phyloP scores from a whole-genome alignment of 1,139 yeast genomes.

The Taiozyma onychis region DNA sequence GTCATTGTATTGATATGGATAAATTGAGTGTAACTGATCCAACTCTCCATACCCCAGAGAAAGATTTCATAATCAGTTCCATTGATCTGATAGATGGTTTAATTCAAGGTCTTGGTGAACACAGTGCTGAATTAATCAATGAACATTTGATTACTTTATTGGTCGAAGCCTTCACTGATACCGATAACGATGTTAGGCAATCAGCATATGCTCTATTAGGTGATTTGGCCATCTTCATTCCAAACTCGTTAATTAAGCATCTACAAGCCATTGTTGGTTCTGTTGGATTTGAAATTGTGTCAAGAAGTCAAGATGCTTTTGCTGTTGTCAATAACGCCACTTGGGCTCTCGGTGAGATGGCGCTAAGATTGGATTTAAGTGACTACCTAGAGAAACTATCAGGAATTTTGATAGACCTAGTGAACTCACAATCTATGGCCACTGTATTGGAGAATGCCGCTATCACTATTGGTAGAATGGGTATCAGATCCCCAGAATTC shows the following conservation, averaged over 20 bases:
- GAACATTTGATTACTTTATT: conserved; percentile 53
- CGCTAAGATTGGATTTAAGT: conserved; percentile 54
- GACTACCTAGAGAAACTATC: conserved; percentile 61
- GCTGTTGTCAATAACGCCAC: conserved; percentile 84
- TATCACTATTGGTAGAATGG: conserved; percentile 90
- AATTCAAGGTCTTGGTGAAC: conserved; percentile 77
- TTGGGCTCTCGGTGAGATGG: conserved; percentile 90
- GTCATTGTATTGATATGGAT: conserved; percentile 63
- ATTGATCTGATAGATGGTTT: conserved; percentile 88
- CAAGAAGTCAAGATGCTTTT: conserved; percentile 42
- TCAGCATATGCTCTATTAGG: conserved; percentile 88
- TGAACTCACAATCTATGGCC: conserved; percentile 47
- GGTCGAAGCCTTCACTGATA: conserved; percentile 69
- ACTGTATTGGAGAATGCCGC: conserved; percentile 84
- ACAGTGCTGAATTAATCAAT: conserved; percentile 53
- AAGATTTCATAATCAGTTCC: conserved; percentile 85
- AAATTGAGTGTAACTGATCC: conserved; percentile 65
- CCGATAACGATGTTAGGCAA: conserved; percentile 82
- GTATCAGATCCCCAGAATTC: conserved; percentile 55
- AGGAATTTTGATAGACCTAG: conserved; percentile 56
- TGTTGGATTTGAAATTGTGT: conserved; percentile 61
- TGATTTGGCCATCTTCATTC: conserved; percentile 67
- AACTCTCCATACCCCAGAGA: conserved; percentile 71
- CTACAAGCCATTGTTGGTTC: conserved; percentile 54
- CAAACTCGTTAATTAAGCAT: conserved; percentile 43